Evolutionary conservation across 176 grass and related monocot species (phyloP).

Genomic region (Oryza brachyantha): DNA sequence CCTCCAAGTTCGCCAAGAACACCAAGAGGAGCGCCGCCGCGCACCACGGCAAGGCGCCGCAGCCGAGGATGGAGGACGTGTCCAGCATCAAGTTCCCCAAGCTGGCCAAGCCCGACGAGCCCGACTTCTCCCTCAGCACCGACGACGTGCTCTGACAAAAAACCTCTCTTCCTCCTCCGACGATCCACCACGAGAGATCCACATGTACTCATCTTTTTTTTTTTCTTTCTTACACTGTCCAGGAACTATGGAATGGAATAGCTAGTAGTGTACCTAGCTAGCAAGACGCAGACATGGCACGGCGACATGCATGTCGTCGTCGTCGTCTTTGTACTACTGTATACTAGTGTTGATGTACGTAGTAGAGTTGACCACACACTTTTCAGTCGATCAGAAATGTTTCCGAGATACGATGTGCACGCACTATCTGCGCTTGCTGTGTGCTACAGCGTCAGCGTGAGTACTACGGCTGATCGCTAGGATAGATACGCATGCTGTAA

Average conservation of each 20-base stretch:
- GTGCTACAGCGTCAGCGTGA: too few relatives aligned
- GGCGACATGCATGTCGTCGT: neutral
- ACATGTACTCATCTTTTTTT: neutral
- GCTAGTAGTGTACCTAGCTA: neutral
- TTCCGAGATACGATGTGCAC: too few relatives aligned
- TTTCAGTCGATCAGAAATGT: too few relatives aligned
- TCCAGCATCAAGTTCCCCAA: constrained; percentile 69
- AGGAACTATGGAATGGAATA: constrained; percentile 7
- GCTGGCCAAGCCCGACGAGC: constrained; percentile 88
- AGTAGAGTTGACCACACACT: constrained; percentile 11
- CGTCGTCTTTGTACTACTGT: too few relatives aligned
- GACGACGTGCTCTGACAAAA: constrained; percentile 55
- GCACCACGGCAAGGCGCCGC: constrained; percentile 16
- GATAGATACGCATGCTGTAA: too few relatives aligned
- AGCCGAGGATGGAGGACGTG: constrained; percentile 35
- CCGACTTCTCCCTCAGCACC: constrained; percentile 69
- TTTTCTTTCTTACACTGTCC: neutral
- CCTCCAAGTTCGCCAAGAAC: constrained; percentile 88
- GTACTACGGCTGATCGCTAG: too few relatives aligned
- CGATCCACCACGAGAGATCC: too few relatives aligned
- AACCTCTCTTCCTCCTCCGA: neutral
- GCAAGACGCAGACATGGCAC: neutral
- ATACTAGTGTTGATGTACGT: constrained; percentile 40
- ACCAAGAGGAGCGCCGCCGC: constrained; percentile 45
- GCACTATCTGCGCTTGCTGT: too few relatives aligned